Percentiles rank a stretch among this genome's conserved stretches.
Evolutionary conservation across 1,284 basidiomycete genomes (phyloP).

Genomic region (Cerrena zonata): DNA sequence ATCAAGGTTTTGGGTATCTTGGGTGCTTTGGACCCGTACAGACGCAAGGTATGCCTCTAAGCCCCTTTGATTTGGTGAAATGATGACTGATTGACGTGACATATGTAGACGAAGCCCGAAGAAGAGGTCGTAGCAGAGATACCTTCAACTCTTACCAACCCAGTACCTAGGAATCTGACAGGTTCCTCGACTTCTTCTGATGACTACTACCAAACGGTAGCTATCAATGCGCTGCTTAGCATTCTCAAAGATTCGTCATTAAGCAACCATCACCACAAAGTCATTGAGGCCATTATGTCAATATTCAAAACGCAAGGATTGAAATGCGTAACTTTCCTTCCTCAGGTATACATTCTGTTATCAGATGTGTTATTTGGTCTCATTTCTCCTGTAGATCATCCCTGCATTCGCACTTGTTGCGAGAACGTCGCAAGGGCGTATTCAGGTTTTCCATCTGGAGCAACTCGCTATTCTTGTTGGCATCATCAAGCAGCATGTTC

Average conservation of each 20-base stretch:
- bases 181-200: slow-evolving; percentile 60
- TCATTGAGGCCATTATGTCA: slow-evolving; percentile 98
- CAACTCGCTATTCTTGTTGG: slow-evolving; percentile 93
- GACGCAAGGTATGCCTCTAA: slow-evolving; percentile 66
- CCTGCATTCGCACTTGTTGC: slow-evolving; percentile 93
- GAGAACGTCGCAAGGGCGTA: slow-evolving; percentile 71
- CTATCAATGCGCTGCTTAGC: slow-evolving; percentile 83
- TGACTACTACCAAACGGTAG: slow-evolving; percentile 97
- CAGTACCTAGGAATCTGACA: slow-evolving; percentile 26
- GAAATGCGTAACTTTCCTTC: slow-evolving; percentile 92
- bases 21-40: slow-evolving; percentile 96
- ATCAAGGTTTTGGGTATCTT: slow-evolving; percentile 93
- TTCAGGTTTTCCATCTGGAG: slow-evolving; percentile 93
- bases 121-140: slow-evolving; percentile 75
- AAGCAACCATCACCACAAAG: slow-evolving; percentile 82
- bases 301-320: slow-evolving; percentile 98
- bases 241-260: slow-evolving; percentile 88
- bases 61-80: slow-evolving; percentile 9
- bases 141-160: slow-evolving; percentile 55
- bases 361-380: neutral
- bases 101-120: slow-evolving; percentile 57
- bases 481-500: slow-evolving; percentile 97
- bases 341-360: slow-evolving; percentile 61
- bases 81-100: neutral
- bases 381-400: slow-evolving; percentile 70